Base-by-base conservation (phyloP, 2,329 filamentous ascomycete genomes). In the Moelleriella libera region DNA sequence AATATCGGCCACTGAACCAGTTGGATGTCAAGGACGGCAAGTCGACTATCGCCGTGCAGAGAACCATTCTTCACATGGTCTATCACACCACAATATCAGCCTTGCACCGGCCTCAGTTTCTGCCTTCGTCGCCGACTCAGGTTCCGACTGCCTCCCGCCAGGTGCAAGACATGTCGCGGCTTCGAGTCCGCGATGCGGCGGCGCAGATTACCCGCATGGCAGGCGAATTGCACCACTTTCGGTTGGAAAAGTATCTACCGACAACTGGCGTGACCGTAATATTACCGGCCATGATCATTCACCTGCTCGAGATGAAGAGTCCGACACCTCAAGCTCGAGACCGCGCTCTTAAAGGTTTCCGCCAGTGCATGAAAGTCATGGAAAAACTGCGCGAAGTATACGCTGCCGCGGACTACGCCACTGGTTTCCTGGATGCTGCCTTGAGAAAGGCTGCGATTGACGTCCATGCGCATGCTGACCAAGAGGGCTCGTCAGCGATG, bases 321-420 rank as follows among this genome's bases (percentile, higher is more conserved):
- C 82, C 81, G 5, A 79, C 85, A 47, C 76, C 80, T 12, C 77
- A 80, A 47, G 81, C 83, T 4, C 80, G 87, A 14, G 76, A 85
- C 50, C 74, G 78, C 41, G 88, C 86, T 44, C 75, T 88, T 29
- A 78, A 82, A 49, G 86, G 88, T 21, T 95, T 95, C 68, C 84
- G 83, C 55, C 83, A 88, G 61, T 96, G 90, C 67, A 95, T 96
- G 87, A 78, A 82, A 44, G 88, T 95, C 50, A 85, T 96, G 72
- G 82, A 88, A 61, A 83, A 83, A 52, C 74, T 97, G 14, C 80
- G 88, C 39, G 88, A 95, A 58, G 86, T 88, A 31, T 96, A 97
- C 58, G 82, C 88, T 0, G 88, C 89, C 0, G 90, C 90, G n/a
- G 89, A 96, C 63, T 95, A 92, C 57, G 88, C 88, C n/a, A 90